phyloP scores from a whole-genome alignment of 2,329 filamentous ascomycete genomes.

The Huntiella bhutanensis region DNA sequence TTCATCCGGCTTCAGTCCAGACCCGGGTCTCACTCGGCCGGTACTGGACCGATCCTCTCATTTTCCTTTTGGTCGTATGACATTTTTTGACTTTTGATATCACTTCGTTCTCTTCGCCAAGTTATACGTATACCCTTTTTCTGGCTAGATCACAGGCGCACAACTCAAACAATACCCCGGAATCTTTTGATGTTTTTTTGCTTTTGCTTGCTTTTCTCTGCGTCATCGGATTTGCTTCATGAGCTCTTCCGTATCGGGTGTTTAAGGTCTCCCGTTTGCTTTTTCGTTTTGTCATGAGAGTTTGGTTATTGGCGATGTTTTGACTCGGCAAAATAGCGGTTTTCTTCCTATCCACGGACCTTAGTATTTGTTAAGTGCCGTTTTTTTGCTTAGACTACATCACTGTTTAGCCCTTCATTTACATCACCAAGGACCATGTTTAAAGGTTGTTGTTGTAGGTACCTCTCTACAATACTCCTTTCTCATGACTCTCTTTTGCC shows the following conservation, averaged over 20 bases:
- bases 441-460: too few relatives aligned
- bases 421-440: too few relatives aligned
- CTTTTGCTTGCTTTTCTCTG: background rate
- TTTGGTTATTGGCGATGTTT: background rate
- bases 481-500: background rate
- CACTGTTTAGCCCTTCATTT: background rate
- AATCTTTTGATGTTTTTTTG: constrained; percentile 1
- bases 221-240: background rate
- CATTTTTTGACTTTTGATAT: constrained; percentile 6
- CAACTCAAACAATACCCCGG: constrained; percentile 11
- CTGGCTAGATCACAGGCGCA: constrained; percentile 11
- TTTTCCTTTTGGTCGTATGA: background rate
- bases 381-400: background rate
- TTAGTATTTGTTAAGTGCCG: too few relatives aligned
- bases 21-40: too few relatives aligned
- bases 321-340: background rate
- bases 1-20: too few relatives aligned
- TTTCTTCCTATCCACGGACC: too few relatives aligned
- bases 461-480: too few relatives aligned
- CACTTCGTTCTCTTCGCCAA: constrained; percentile 11
- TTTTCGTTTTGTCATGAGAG: background rate
- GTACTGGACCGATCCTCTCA: background rate
- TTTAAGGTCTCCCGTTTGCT: background rate
- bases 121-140: constrained; percentile 11
- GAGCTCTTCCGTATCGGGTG: background rate